A percentile compares a stretch with the other conserved stretches of the same genome.
Conservation (phyloP, 176 grass and related monocot genomes). For the Aegilops sharonensis region DNA sequence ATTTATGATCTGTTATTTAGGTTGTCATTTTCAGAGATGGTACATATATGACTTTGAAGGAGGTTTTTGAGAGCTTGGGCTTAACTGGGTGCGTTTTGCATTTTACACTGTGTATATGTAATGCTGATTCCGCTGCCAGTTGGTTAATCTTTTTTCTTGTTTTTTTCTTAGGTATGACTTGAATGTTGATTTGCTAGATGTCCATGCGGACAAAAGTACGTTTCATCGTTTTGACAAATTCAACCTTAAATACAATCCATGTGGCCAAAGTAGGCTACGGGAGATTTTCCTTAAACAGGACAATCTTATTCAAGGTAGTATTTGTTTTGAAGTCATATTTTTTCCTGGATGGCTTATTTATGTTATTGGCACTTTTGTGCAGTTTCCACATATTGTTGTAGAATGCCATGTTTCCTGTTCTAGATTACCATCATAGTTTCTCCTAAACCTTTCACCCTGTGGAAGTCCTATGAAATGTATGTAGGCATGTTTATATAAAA, state of each 20-base stretch:
- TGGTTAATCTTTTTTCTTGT: slow-evolving; percentile 36
- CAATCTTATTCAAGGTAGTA: slow-evolving; percentile 98
- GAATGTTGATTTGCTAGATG: slow-evolving; percentile 97
- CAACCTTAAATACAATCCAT: slow-evolving; percentile 99
- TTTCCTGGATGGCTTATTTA: slow-evolving; percentile 19
- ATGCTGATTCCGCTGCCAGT: slow-evolving; percentile 8
- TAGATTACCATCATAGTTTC: slow-evolving; percentile 8
- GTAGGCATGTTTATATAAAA: too few species aligned
- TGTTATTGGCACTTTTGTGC: not conserved
- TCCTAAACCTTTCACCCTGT: not conserved
- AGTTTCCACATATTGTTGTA: not conserved
- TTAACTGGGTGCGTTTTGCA: slow-evolving; percentile 68
- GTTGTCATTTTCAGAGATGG: too few species aligned
- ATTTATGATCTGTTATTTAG: too few species aligned
- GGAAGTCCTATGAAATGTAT: too few species aligned
- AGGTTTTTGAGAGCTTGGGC: slow-evolving; percentile 99
- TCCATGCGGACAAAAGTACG: slow-evolving; percentile 98
- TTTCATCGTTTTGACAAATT: slow-evolving; percentile 99
- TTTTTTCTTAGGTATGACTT: slow-evolving; percentile 73
- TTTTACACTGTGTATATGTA: slow-evolving; percentile 21
- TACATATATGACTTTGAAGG: slow-evolving; percentile 86
- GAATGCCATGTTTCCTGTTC: not conserved
- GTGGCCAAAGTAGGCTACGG: slow-evolving; percentile 90
- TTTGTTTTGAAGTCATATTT: not conserved
- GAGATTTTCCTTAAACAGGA: slow-evolving; percentile 99